A percentile compares a stretch with the other conserved stretches of the same genome.
phyloP scores from a whole-genome alignment of 2,329 filamentous ascomycete genomes.

The Exophiala xenobiotica region DNA sequence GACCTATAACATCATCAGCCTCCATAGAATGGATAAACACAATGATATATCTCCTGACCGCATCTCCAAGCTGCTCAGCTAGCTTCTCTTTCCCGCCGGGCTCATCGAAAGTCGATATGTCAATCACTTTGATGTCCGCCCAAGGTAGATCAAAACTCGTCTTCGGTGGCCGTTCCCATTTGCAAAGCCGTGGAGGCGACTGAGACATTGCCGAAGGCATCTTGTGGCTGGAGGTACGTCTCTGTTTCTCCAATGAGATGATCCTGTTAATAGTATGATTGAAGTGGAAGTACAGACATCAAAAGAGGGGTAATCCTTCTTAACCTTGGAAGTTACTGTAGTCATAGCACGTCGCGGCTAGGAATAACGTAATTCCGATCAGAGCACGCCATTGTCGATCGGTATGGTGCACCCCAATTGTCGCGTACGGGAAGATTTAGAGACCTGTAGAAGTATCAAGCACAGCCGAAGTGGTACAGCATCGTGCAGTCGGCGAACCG shows the following conservation, averaged over 20 bases:
- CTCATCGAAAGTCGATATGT: conserved; percentile 53
- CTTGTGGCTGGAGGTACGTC: too few relatives aligned
- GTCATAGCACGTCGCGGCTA: not conserved
- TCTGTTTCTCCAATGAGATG: too few relatives aligned
- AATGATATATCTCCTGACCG: conserved; percentile 24
- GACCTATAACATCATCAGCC: not conserved
- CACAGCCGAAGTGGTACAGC: not conserved
- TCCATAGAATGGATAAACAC: not conserved
- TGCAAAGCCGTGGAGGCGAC: not conserved
- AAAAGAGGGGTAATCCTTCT: not conserved
- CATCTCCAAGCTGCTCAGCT: conserved; percentile 54
- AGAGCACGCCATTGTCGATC: not conserved
- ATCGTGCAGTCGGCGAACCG: too few relatives aligned
- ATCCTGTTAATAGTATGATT: too few relatives aligned
- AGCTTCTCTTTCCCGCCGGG: conserved; percentile 55
- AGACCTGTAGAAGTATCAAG: not conserved
- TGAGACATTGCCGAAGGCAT: not conserved
- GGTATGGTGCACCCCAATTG: not conserved
- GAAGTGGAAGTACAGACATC: not conserved
- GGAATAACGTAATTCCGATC: not conserved
- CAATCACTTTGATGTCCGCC: conserved; percentile 22
- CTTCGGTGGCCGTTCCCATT: not conserved
- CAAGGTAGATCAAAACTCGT: conserved; percentile 11
- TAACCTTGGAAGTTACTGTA: too few relatives aligned
- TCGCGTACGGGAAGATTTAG: too few relatives aligned